Evolutionary conservation across 2,329 filamentous ascomycete genomes (phyloP), one percentile per base, ranked within the genome.

Genomic region (Emmonsia crescens): DNA sequence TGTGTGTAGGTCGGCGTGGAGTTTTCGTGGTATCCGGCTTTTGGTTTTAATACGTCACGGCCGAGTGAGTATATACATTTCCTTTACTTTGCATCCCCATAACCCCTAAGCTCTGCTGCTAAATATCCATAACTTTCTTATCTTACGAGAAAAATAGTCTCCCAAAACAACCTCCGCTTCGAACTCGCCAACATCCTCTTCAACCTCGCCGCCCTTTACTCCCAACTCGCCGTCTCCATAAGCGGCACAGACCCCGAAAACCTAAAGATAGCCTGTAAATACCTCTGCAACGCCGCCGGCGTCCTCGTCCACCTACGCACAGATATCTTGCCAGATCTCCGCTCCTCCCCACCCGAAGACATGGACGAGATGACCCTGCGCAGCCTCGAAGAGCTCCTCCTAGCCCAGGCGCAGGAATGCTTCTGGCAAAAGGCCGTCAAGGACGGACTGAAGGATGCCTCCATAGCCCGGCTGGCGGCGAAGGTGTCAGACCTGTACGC

Each of bases 401-500:
- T 99, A 10, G 93, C 92, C 0, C 91, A 99, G 73, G 92, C 89
- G 33, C 94, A 99, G 72, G 94, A 99, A 76, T 97, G 92, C 72
- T 97, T 94, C 75, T 99, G 94, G 94, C 89, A 94, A 68, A 97
- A 96, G 73, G 93, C 94, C 0, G 92, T 96, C 62, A 92, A 95
- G 78, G 93, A 96, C 72, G 86, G 87, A 29, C 85, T 96, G 76
- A 96, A 96, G 73, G 94, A 99, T 72, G 89, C 86, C 1, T 90
- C 88, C 0, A 96, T 99, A 64, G 89, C 94, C 2, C 94, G 95
- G 72, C 80, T 99, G 21, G 92, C 94, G 4, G 91, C 91, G 3
- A 86, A 91, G 64, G 91, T 97, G 3, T 95, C 90, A 2, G 94
- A 99, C 70, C 83, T 96, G 51, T 99, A 97, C 75, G 89, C 86